Evolutionary conservation across 2,329 filamentous ascomycete genomes (phyloP).

Genomic region (Aspergillus fructus): DNA sequence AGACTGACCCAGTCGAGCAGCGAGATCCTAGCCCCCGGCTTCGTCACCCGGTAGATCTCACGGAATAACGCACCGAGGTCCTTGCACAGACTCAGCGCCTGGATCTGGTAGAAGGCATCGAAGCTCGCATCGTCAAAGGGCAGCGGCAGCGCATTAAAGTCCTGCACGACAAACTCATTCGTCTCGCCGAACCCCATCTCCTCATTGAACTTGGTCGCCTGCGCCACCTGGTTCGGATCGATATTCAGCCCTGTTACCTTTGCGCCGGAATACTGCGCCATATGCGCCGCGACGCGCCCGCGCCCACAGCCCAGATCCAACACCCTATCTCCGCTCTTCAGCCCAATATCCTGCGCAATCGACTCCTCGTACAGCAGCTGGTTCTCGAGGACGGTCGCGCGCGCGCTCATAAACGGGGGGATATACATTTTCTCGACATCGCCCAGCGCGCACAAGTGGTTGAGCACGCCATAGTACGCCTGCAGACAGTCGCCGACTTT

Average conservation of each 20-base stretch:
- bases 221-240: conserved; percentile 53
- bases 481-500: conserved; percentile 54
- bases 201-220: conserved; percentile 47
- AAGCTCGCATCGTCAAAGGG: conserved; percentile 52
- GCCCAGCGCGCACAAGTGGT: conserved; percentile 56
- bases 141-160: conserved; percentile 54
- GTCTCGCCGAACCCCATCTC: conserved; percentile 44
- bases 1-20: conserved; percentile 56
- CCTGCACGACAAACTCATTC: conserved; percentile 48
- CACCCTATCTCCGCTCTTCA: conserved; percentile 48
- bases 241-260: conserved; percentile 55
- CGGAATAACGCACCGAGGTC: conserved; percentile 48
- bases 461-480: conserved; percentile 55
- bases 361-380: conserved; percentile 55
- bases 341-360: conserved; percentile 48
- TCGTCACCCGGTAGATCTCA: conserved; percentile 52
- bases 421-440: conserved; percentile 62
- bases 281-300: conserved; percentile 55
- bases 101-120: conserved; percentile 59
- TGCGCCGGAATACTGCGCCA: conserved; percentile 50
- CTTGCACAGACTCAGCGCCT: conserved; percentile 55
- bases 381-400: conserved; percentile 51
- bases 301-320: conserved; percentile 56
- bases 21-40: conserved; percentile 52
- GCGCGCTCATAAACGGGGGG: conserved; percentile 53